phyloP scores from a whole-genome alignment of 306 rosid species.

The Lablab purpureus region DNA sequence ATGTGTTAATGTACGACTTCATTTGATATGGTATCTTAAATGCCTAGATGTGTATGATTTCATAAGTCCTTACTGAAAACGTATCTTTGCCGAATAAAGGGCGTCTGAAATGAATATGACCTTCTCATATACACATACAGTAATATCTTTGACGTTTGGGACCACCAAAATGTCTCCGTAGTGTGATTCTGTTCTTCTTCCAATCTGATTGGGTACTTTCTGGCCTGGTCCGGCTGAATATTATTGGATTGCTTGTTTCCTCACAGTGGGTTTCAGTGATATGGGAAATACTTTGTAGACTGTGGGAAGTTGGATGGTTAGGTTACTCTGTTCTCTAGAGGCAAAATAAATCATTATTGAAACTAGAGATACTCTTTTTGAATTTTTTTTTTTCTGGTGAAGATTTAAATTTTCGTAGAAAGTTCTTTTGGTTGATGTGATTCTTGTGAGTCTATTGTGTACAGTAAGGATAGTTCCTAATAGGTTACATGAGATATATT shows the following conservation, averaged over 20 bases:
- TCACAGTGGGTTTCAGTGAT: neutral
- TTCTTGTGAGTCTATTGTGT: neutral
- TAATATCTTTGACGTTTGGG: neutral
- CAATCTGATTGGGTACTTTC: neutral
- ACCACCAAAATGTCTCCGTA: neutral
- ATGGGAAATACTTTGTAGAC: neutral
- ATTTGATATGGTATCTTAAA: neutral
- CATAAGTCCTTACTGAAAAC: neutral
- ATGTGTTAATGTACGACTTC: neutral
- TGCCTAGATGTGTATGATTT: conserved; percentile 9
- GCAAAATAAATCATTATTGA: too few species aligned
- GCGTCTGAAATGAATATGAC: neutral
- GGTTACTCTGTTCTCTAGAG: too few species aligned
- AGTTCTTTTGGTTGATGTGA: neutral
- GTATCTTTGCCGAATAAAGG: neutral
- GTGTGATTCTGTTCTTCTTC: neutral
- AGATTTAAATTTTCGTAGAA: conserved; percentile 13
- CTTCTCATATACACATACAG: neutral
- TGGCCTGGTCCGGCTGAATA: conserved; percentile 2
- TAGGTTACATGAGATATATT: neutral
- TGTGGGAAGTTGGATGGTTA: neutral
- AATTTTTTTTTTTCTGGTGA: neutral
- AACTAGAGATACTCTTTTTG: too few species aligned
- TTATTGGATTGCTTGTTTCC: conserved; percentile 22
- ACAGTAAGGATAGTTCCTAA: neutral